Conservation (phyloP, 2,329 filamentous ascomycete genomes). For the Neofusicoccum cordaticola region DNA sequence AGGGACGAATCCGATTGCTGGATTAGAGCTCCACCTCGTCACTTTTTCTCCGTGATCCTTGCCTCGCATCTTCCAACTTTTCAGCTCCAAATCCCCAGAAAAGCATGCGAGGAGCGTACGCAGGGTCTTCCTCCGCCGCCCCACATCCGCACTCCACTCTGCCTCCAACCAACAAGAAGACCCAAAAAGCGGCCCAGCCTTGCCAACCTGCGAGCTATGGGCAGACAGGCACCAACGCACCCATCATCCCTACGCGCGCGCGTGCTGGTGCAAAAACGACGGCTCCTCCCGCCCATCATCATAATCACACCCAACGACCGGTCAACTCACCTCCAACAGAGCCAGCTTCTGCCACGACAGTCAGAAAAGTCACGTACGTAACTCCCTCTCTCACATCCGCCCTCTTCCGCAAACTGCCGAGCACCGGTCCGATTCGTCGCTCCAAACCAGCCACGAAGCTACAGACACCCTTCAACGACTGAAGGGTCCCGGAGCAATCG, state of each 20-base stretch:
- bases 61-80: constrained; percentile 1
- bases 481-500: too few species aligned
- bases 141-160: not conserved
- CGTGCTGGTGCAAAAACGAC: not conserved
- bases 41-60: constrained; percentile 5
- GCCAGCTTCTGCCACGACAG: not conserved
- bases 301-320: not conserved
- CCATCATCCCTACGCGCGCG: not conserved
- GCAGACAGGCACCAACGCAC: not conserved
- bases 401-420: not conserved
- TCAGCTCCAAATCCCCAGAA: not conserved
- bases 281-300: not conserved
- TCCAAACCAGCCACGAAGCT: not conserved
- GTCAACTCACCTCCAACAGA: not conserved
- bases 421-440: not conserved
- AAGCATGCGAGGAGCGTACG: not conserved
- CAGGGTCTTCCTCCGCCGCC: not conserved
- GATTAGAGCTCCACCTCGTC: constrained; percentile 2
- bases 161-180: not conserved
- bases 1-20: constrained; percentile 8
- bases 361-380: not conserved
- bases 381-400: not conserved
- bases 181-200: not conserved
- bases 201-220: not conserved
- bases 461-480: too few species aligned